Evolutionary conservation across 129 eudicot species (phyloP).

Genomic region (Apium graveolens): DNA sequence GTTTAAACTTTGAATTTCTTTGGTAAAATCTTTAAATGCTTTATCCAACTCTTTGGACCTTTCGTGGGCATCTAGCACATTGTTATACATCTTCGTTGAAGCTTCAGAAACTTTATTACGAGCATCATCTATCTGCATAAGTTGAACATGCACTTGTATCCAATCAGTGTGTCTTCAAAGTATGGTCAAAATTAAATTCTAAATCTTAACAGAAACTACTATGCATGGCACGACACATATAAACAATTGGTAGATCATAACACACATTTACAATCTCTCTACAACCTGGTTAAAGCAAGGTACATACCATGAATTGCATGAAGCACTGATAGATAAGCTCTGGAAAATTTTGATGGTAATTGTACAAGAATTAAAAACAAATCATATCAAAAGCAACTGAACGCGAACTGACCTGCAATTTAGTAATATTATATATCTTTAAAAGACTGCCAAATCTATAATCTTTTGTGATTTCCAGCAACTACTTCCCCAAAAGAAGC

Average conservation of each 20-base stretch:
- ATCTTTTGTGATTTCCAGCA: not conserved
- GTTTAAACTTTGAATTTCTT: conserved; percentile 71
- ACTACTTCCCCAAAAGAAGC: not conserved
- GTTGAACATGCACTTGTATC: conserved; percentile 8
- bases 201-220: not conserved
- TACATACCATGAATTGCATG: not conserved
- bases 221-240: not conserved
- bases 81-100: conserved; percentile 53
- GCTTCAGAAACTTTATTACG: conserved; percentile 62
- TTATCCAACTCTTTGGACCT: conserved; percentile 80
- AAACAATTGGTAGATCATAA: not conserved
- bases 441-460: not conserved
- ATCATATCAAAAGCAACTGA: not conserved
- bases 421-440: not conserved
- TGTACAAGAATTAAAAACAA: too few species aligned
- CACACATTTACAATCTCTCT: not conserved
- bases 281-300: not conserved
- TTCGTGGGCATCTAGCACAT: conserved; percentile 73
- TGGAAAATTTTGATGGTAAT: too few species aligned
- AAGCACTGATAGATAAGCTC: not conserved
- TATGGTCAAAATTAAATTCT: not conserved
- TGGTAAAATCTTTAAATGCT: conserved; percentile 63
- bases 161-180: conserved; percentile 4
- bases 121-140: conserved; percentile 78
- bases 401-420: not conserved